These are phyloP conservation scores for Lactarius trivialis DNA, from an alignment of 768 basidiomycete genomes.

Conservation along the genomic window DNA sequence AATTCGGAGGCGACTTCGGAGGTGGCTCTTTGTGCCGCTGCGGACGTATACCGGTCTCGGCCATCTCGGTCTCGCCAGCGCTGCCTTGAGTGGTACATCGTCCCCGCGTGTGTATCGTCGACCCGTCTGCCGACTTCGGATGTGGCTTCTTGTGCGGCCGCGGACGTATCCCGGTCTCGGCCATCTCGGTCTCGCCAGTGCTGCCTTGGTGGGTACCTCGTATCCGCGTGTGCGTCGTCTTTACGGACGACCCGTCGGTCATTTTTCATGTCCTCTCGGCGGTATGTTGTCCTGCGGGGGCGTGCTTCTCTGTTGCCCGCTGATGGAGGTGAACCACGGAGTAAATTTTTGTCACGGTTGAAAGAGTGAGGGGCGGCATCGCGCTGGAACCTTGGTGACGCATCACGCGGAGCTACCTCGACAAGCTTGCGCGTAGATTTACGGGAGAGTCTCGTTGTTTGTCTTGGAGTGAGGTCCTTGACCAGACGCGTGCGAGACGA, in stretches of 20 bases:
- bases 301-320: background rate
- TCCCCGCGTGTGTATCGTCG: background rate
- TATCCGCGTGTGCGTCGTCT: background rate
- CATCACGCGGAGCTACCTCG: slow-evolving; percentile 17
- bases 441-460: background rate
- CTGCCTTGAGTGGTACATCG: background rate
- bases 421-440: slow-evolving; percentile 15
- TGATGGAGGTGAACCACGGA: background rate
- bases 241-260: background rate
- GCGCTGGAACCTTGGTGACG: slow-evolving; percentile 5
- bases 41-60: background rate
- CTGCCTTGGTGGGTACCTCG: background rate
- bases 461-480: slow-evolving; percentile 19
- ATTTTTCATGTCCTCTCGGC: background rate
- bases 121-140: too few species aligned
- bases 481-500: slow-evolving; percentile 22
- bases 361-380: slow-evolving; percentile 1
- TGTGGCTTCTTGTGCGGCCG: too few species aligned
- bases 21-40: background rate
- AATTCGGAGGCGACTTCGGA: slow-evolving; percentile 31
- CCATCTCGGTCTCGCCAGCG: background rate
- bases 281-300: background rate
- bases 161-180: background rate
- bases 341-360: background rate
- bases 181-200: background rate